A percentile compares a stretch with the other conserved stretches of the same genome.
Conservation (phyloP, 768 basidiomycete species). For the Podaxis rugospora region DNA sequence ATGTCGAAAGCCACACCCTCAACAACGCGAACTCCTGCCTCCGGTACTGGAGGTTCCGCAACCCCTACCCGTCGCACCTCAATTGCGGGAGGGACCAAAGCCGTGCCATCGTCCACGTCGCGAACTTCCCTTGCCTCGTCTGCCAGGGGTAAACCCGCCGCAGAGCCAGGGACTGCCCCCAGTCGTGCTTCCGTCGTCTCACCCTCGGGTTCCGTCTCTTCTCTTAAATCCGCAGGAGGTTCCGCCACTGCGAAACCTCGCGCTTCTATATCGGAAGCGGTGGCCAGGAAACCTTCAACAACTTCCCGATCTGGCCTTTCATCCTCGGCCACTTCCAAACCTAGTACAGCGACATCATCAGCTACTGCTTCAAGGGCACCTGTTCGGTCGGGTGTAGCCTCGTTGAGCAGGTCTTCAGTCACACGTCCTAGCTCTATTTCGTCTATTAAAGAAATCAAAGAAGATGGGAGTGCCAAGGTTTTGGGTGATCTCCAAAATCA, state of each 20-base stretch:
- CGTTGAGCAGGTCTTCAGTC: not conserved
- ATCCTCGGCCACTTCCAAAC: constrained; percentile 27
- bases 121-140: constrained; percentile 38
- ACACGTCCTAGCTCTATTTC: constrained; percentile 46
- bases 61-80: constrained; percentile 42
- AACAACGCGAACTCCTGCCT: constrained; percentile 27
- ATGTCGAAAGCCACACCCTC: constrained; percentile 29
- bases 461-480: constrained; percentile 42
- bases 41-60: constrained; percentile 24
- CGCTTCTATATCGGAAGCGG: constrained; percentile 61
- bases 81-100: constrained; percentile 36
- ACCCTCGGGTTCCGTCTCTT: constrained; percentile 47
- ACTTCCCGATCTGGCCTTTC: constrained; percentile 26
- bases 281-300: constrained; percentile 38
- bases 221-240: constrained; percentile 39
- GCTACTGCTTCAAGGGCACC: constrained; percentile 15
- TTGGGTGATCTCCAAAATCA: constrained; percentile 56
- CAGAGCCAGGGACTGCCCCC: constrained; percentile 22
- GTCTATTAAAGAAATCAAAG: constrained; percentile 69
- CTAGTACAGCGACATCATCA: constrained; percentile 39
- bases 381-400: constrained; percentile 1
- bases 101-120: constrained; percentile 26
- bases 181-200: constrained; percentile 51
- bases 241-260: constrained; percentile 49
- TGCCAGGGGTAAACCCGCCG: constrained; percentile 30